A percentile compares a stretch with the other conserved stretches of the same genome.
phyloP scores from a whole-genome alignment of 306 rosid genomes.

The Dryas octopetala region DNA sequence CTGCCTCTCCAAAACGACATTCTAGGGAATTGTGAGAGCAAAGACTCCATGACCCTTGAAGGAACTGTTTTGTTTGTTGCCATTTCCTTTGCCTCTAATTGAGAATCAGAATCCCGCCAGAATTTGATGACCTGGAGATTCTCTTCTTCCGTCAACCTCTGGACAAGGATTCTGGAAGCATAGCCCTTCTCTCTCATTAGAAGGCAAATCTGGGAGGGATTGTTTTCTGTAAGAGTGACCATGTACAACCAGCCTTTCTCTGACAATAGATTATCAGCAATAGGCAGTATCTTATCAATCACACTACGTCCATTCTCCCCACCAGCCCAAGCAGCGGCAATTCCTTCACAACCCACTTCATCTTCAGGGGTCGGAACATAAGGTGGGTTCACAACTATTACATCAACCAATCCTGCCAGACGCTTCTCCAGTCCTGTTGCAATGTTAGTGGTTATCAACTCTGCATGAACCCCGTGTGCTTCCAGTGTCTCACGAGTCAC shows the following conservation, averaged over 20 bases:
- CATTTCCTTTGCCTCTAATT: conserved; percentile 29
- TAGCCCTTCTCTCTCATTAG: conserved; percentile 79
- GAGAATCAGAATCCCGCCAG: conserved; percentile 62
- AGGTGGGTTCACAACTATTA: conserved; percentile 92
- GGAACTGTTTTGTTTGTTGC: conserved; percentile 32
- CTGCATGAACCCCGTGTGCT: conserved; percentile 88
- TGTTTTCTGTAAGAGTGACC: conserved; percentile 76
- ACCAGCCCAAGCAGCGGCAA: conserved; percentile 90
- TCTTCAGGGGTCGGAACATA: conserved; percentile 96
- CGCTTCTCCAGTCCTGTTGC: conserved; percentile 80
- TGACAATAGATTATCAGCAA: conserved; percentile 74
- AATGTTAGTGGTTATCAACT: conserved; percentile 68
- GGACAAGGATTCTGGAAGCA: conserved; percentile 75
- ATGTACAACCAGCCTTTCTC: conserved; percentile 89
- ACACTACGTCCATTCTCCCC: conserved; percentile 89
- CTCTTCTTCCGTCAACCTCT: conserved; percentile 92
- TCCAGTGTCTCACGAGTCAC: conserved; percentile 71
- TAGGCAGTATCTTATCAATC: conserved; percentile 71
- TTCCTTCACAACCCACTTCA: conserved; percentile 83
- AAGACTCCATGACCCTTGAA: conserved; percentile 34
- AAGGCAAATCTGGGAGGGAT: conserved; percentile 74
- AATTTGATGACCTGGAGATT: conserved; percentile 87
- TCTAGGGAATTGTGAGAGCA: conserved; percentile 48
- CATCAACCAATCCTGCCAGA: conserved; percentile 73
- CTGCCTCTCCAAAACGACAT: conserved; percentile 41